Evolutionary conservation across 73 alveolate species (phyloP), one percentile per base, ranked within the genome.

Genomic region (Stentor coeruleus): DNA sequence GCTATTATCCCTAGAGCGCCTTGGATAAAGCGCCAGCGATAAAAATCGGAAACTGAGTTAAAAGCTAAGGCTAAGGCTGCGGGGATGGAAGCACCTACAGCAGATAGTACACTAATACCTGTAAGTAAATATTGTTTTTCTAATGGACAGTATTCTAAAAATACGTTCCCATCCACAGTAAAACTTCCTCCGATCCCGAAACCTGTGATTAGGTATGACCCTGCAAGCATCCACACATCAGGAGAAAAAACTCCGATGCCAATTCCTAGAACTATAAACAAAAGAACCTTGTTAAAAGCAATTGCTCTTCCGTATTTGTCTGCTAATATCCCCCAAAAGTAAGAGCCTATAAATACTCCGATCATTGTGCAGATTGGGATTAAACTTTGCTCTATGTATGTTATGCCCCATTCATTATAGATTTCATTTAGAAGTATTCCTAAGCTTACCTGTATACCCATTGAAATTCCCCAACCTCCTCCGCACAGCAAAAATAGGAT

Each of bases 261-360:
- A 20, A 20, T 31, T 66, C 40, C 79, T 14, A 66, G 14, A 26
- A 66, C 33, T 11, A 66, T 11, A 26, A 33, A 11, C n/a, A 66
- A 33, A 28, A 20, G n/a, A 66, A 31, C 20, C 33, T 66, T 66
- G n/a, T 66, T 33, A 31, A 66, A 1, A 28, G 79, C 79, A 20
- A 40, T 0, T 20, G 36, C 39, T 2, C 79, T 66, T 20, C 79
- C 79, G 14, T 66, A 28, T 20, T 31, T 20, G 37, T 66, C 79
- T 14, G 79, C n/a, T 0, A 66, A 31, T 11, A 20, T 20, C 33
- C 79, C 79, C 79, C 79, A 66, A 66, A 66, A 66, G 37, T 66
- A 66, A 66, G 79, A 66, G 36, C 79, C 79, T 66, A 66, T 66
- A 66, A 66, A 66, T 49, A 49, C 20, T 11, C 66, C 66, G 20